Percentiles rank a stretch among this genome's conserved stretches.
Conservation (phyloP, 2,329 filamentous ascomycete genomes). For the Aspergillus niger region DNA sequence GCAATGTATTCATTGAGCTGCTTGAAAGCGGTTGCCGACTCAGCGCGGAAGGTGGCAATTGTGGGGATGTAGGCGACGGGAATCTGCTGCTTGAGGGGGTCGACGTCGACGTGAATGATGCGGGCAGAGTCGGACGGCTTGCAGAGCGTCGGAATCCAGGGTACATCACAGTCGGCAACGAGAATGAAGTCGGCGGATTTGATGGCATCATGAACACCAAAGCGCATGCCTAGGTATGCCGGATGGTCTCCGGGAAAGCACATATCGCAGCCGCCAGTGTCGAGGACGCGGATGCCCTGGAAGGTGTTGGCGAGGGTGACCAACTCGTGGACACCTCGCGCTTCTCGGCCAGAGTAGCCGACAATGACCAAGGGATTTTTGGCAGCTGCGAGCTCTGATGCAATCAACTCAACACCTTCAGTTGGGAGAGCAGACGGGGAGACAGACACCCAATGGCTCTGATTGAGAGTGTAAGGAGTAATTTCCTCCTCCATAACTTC, state of each 20-base stretch:
- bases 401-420: constrained; percentile 48
- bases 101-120: constrained; percentile 67
- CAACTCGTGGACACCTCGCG: constrained; percentile 46
- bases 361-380: constrained; percentile 53
- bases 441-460: constrained; percentile 70
- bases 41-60: constrained; percentile 66
- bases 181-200: constrained; percentile 79
- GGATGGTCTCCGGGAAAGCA: constrained; percentile 51
- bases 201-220: constrained; percentile 72
- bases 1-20: constrained; percentile 68
- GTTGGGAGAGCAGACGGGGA: constrained; percentile 64
- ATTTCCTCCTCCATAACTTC: constrained; percentile 88
- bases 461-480: constrained; percentile 68
- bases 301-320: constrained; percentile 51
- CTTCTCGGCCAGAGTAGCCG: constrained; percentile 53
- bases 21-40: constrained; percentile 64
- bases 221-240: constrained; percentile 69
- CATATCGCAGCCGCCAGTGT: constrained; percentile 57
- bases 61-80: constrained; percentile 72
- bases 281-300: constrained; percentile 53
- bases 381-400: constrained; percentile 48
- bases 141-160: constrained; percentile 83
- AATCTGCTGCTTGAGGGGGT: constrained; percentile 72
- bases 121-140: constrained; percentile 58
- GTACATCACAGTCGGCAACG: constrained; percentile 85